Base-by-base conservation (phyloP, 2,329 filamentous ascomycete species). In the Sporothrix inflata region DNA sequence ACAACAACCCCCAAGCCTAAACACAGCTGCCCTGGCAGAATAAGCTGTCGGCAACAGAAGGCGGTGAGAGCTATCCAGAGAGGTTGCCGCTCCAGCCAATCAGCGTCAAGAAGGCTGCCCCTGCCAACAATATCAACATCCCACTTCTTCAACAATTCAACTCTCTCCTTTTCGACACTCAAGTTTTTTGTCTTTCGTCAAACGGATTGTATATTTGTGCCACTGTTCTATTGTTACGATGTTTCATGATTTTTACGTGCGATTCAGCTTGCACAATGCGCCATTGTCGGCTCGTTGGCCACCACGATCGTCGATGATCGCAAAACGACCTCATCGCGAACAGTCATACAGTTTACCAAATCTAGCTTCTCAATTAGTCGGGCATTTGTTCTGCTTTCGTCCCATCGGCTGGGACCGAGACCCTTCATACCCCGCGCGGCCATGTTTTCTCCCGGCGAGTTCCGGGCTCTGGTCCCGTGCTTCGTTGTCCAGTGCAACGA, bases 21-120 rank as follows among this genome's bases (percentile, higher is more conserved):
- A 30, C 51, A 45, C 60, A 65, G 27, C 49, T 68, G 63, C 63
- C 49, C 11, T 21, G 72, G 72, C 72, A 73, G 72, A 73, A 73
- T 67, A 45, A 34, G 67, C 51, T 60, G 30, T 53, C 51, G 16
- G 40, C n/a, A 24, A 27, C 6, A 14, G 72, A 70, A 72, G 72
- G 72, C 72, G 72, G 72, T 73, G 72, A 72, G 60, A 73, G 70
- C 72, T 73, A 4, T 21, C 6, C 4, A 16, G n/a, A 70, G 34
- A 40, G 4, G 49, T 24, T 21, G n/a, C 49, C 38, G 4, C 24
- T 40, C 12, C 42, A 30, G 47, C 68, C 68, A 73, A 65, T 65
- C 60, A 71, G 53, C 68, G 14, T 38, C 16, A 30, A 53, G 67
- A 45, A 49, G 19, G 7, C 51, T 40, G 24, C 40, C 40, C 60